Conservation (phyloP, 306 rosid genomes). For the Castanea mollissima region DNA sequence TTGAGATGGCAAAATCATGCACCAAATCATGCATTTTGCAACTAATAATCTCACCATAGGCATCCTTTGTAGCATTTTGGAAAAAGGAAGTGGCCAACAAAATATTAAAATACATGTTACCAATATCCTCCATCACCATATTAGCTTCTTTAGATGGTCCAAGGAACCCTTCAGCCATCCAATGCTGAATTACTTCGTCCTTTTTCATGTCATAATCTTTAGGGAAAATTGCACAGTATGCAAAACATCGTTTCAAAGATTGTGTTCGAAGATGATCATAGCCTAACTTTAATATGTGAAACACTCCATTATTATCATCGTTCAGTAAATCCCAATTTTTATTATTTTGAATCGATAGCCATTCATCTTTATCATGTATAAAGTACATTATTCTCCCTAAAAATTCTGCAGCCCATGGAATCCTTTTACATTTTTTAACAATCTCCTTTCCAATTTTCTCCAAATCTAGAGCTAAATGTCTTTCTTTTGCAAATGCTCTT, state of each 20-base stretch:
- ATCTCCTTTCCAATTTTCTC: no score
- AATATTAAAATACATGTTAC: no score
- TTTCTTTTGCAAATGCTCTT: no score
- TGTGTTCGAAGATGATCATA: not conserved
- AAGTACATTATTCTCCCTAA: no score
- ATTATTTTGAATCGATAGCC: not conserved
- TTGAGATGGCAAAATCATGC: conserved; percentile 18
- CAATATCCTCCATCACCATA: no score
- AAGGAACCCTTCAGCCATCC: conserved; percentile 25
- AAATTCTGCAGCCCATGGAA: no score
- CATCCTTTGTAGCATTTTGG: conserved; percentile 2
- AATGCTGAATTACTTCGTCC: not conserved
- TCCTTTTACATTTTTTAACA: no score
- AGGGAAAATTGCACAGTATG: conserved; percentile 18
- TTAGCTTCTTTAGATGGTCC: not conserved
- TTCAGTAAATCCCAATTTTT: no score
- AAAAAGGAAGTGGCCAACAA: conserved; percentile 10
- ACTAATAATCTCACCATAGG: not conserved
- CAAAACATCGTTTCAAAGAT: conserved; percentile 18
- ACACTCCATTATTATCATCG: rapidly evolving
- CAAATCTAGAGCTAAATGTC: no score
- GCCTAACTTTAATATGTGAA: no score
- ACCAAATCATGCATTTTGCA: conserved; percentile 27
- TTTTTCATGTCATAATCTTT: not conserved
- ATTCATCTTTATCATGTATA: no score